Percentiles rank a stretch among this genome's conserved stretches.
phyloP scores from a whole-genome alignment of 306 rosid species.

The Carpinus fangiana region DNA sequence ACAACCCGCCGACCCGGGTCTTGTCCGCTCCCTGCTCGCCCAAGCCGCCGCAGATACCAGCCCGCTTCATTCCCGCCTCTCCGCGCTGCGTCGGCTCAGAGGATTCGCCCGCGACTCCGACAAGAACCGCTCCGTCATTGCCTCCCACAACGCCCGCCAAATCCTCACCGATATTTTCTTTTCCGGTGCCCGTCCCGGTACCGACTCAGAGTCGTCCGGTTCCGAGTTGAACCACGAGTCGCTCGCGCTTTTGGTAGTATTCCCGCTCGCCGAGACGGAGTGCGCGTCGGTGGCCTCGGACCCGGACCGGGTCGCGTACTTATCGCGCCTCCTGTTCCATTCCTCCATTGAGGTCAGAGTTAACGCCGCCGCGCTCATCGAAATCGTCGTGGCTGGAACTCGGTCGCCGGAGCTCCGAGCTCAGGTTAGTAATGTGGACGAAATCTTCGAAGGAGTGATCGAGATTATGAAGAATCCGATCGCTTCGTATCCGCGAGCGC shows the following conservation, averaged over 20 bases:
- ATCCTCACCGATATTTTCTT: conserved; percentile 46
- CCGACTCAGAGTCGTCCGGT: conserved; percentile 18
- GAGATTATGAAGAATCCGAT: conserved; percentile 55
- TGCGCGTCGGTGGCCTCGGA: conserved; percentile 57
- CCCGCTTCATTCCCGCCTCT: conserved; percentile 38
- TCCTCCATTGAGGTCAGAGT: conserved; percentile 56
- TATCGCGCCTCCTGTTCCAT: conserved; percentile 49
- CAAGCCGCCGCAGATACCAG: conserved; percentile 59
- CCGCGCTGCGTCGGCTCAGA: conserved; percentile 68
- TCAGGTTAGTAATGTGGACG: conserved; percentile 56
- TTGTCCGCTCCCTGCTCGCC: conserved; percentile 55
- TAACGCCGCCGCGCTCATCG: conserved; percentile 77
- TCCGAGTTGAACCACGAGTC: conserved; percentile 62
- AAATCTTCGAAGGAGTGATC: conserved; percentile 67
- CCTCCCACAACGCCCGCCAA: conserved; percentile 49
- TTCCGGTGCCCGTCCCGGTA: conserved; percentile 6
- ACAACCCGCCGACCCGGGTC: conserved; percentile 79
- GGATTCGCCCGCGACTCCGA: conserved; percentile 84
- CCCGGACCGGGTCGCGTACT: conserved; percentile 35
- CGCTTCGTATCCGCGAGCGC: conserved; percentile 54
- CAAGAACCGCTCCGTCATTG: conserved; percentile 71
- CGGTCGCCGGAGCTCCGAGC: conserved; percentile 65
- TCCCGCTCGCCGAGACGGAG: conserved; percentile 60
- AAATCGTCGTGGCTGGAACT: conserved; percentile 65
- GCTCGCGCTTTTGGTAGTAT: conserved; percentile 61